Base-by-base conservation (phyloP, 768 basidiomycete genomes). In the Pholiota molesta region DNA sequence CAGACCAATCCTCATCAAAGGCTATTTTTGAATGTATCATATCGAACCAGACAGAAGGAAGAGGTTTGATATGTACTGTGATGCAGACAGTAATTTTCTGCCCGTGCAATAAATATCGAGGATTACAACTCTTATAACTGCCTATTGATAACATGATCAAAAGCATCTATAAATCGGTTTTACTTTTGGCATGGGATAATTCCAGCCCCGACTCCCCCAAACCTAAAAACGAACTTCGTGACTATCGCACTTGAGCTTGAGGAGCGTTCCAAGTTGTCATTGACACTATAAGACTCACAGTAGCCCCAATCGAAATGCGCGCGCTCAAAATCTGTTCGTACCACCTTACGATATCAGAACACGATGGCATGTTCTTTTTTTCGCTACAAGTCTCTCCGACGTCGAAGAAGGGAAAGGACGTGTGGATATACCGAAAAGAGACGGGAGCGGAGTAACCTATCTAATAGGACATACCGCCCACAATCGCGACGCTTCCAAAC, bases 161-260 rank as follows among this genome's bases (percentile, higher is more conserved):
- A 28, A 16, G 47, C 47, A 28, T 28, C 23, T 49, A 16, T 29
- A 37, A 2, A 8, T 19, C 23, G 37, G 11, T 16, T 35, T 35
- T 21, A 14, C 21, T 13, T 17, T 4, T 28, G 31, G 29, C 31
- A 53, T 53, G 52, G 5, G 47, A 49, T 26, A 26, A 26, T 26
- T 26, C 4, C 26, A 26, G 4, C 2, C 26, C 26, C 26, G 26
- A 4, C 47, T 49, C 47, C 4, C 23, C 21, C 19, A 49, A 21
- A 26, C 47, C 47, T 26, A 26, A 49, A 45, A 53, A n/a, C 26
- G 55, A 56, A 56, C 55, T 56, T 56, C 55, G 55, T 29, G 55
- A 13, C 17, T 14, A 56, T 28, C 55, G 55, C 55, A 56, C 55
- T 42, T 56, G 55, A 42, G 45, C 33, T 9, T 35, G 14, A 37